These are phyloP conservation scores for Saccharomyces hybrid DNA, from an alignment of 1,139 yeast species.

Conservation along the genomic window DNA sequence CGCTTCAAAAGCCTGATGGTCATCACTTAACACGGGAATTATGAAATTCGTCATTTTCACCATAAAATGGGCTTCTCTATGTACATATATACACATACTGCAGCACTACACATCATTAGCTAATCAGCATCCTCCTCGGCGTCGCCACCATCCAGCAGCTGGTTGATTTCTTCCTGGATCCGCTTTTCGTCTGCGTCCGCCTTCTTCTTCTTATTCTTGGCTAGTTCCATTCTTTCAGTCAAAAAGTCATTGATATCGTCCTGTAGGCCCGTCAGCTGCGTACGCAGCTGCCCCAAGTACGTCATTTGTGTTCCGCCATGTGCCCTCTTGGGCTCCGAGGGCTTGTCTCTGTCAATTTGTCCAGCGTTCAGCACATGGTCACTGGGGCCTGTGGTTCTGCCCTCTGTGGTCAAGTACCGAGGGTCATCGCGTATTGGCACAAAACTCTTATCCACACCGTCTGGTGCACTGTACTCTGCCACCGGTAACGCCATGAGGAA, in stretches of 20 bases:
- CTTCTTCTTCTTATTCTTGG: conserved; percentile 27
- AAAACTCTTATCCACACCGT: conserved; percentile 4
- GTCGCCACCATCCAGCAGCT: conserved; percentile 53
- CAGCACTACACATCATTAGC: neutral
- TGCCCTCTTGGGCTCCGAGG: conserved; percentile 42
- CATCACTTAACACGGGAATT: neutral
- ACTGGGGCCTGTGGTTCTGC: conserved; percentile 66
- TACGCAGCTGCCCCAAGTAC: conserved; percentile 51
- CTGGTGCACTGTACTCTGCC: neutral
- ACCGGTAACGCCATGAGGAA: neutral
- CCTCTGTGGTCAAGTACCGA: conserved; percentile 47
- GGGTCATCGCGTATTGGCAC: conserved; percentile 1
- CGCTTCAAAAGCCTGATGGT: neutral
- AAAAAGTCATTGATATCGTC: conserved; percentile 62
- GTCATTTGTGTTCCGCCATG: conserved; percentile 24
- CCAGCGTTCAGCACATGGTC: conserved; percentile 61
- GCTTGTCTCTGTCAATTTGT: conserved; percentile 62
- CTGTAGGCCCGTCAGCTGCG: conserved; percentile 58
- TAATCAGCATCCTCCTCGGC: conserved; percentile 36
- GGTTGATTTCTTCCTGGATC: conserved; percentile 35
- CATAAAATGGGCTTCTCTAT: neutral
- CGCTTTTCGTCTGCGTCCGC: conserved; percentile 16
- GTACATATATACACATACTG: neutral
- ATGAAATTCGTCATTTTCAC: neutral
- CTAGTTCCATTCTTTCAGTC: conserved; percentile 48